Conservation (phyloP, 177 flowering plant species). For the Vitis hybrid region DNA sequence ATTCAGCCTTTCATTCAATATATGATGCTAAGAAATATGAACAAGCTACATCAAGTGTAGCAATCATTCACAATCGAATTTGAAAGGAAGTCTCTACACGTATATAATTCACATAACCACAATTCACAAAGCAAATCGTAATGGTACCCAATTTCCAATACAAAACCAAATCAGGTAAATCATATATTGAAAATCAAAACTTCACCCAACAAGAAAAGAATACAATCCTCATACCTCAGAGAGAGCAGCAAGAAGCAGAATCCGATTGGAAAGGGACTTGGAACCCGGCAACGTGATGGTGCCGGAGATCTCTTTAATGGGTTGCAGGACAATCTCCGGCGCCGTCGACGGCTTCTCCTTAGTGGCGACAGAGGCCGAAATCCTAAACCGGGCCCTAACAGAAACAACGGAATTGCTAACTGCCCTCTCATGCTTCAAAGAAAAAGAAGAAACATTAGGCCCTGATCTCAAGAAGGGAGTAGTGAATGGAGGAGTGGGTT, state of each 20-base stretch:
- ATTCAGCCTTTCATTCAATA: too few species aligned
- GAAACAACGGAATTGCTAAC: conserved; percentile 3
- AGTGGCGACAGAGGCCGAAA: conserved; percentile 61
- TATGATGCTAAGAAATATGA: too few species aligned
- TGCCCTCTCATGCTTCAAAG: conserved; percentile 18
- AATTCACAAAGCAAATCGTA: too few species aligned
- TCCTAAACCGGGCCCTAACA: conserved; percentile 23
- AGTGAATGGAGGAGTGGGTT: conserved; percentile 17
- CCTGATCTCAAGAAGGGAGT: conserved; percentile 38
- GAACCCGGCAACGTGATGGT: conserved; percentile 85
- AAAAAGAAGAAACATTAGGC: conserved; percentile 14
- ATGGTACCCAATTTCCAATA: too few species aligned
- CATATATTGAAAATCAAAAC: not conserved
- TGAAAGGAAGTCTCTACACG: too few species aligned
- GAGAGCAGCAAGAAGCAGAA: conserved; percentile 93
- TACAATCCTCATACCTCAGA: conserved; percentile 53
- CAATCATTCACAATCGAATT: too few species aligned
- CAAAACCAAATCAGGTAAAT: too few species aligned
- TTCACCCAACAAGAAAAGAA: not conserved
- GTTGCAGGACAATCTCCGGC: conserved; percentile 84
- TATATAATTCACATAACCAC: too few species aligned
- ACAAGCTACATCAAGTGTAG: too few species aligned
- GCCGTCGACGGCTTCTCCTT: conserved; percentile 63
- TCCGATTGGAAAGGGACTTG: conserved; percentile 91
- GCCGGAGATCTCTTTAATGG: conserved; percentile 87